Conservation (phyloP, 345 rosid species). For the Eucalyptus brandiana region DNA sequence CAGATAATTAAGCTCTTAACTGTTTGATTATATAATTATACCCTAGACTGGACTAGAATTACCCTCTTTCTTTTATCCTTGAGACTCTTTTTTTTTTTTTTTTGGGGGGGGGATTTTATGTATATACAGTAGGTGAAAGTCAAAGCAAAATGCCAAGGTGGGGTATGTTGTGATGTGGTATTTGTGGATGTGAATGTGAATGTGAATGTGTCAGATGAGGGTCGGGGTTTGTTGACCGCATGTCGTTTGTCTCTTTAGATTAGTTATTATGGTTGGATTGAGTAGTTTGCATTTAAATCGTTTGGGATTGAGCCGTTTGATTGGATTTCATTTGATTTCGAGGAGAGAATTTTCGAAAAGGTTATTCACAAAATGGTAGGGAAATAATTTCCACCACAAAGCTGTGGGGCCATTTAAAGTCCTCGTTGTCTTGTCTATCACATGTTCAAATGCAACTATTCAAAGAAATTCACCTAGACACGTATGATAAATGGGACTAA, state of each 20-base stretch:
- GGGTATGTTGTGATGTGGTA: not conserved
- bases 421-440: not conserved
- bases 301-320: not conserved
- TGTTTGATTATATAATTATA: not conserved
- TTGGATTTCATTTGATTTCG: not conserved
- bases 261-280: not conserved
- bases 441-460: not conserved
- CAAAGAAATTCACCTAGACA: not conserved
- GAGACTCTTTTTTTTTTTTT: not conserved
- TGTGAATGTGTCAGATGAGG: not conserved
- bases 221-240: not conserved
- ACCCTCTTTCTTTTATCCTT: not conserved
- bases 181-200: not conserved
- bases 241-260: not conserved
- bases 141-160: not conserved
- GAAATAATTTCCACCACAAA: not conserved
- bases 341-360: not conserved
- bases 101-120: not conserved
- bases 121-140: not conserved
- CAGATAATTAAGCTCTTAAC: not conserved
- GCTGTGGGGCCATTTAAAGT: not conserved
- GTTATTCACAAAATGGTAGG: not conserved
- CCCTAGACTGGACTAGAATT: not conserved
- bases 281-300: not conserved
- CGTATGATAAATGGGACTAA: too few species aligned